phyloP scores from a whole-genome alignment of 2,329 filamentous ascomycete species.

The Ascochyta rabiei region DNA sequence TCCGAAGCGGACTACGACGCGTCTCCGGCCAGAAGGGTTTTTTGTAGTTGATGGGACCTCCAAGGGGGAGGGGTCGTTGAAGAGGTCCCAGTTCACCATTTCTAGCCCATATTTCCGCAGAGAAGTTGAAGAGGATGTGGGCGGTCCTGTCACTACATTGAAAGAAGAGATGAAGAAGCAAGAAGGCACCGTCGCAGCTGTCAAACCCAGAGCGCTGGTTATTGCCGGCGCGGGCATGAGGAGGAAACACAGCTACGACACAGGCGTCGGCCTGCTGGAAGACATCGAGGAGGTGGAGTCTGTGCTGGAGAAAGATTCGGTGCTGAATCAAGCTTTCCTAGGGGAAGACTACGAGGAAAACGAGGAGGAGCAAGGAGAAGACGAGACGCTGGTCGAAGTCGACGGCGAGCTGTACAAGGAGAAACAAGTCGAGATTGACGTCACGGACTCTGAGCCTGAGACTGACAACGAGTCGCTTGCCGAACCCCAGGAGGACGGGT shows the following conservation, averaged over 20 bases:
- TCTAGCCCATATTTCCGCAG: conserved; percentile 36
- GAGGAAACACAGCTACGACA: conserved; percentile 16
- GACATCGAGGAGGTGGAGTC: conserved; percentile 14
- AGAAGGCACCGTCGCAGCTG: conserved; percentile 11
- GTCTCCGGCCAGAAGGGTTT: conserved; percentile 57
- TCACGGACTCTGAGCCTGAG: conserved; percentile 28
- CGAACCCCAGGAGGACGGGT: conserved; percentile 17
- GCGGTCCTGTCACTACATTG: conserved; percentile 18
- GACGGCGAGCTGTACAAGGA: conserved; percentile 14
- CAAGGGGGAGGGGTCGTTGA: conserved; percentile 32
- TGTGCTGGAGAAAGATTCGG: conserved; percentile 16
- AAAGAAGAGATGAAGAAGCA: conserved; percentile 1
- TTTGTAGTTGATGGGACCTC: conserved; percentile 52
- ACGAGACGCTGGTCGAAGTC: conserved; percentile 20
- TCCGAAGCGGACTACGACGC: conserved; percentile 46
- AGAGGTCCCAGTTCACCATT: conserved; percentile 39
- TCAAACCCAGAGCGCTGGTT: conserved; percentile 10
- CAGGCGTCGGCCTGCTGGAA: conserved; percentile 3
- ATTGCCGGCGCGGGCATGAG: conserved; percentile 13
- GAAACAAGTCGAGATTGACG: conserved; percentile 29
- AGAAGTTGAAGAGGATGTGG: conserved; percentile 35
- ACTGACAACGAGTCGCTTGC: conserved; percentile 23
- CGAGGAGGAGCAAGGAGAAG: conserved; percentile 12
- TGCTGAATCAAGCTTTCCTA: conserved; percentile 22
- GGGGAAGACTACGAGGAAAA: conserved; percentile 16